Conservation (phyloP, 257 asterid genomes). For the Datura wrightii region DNA sequence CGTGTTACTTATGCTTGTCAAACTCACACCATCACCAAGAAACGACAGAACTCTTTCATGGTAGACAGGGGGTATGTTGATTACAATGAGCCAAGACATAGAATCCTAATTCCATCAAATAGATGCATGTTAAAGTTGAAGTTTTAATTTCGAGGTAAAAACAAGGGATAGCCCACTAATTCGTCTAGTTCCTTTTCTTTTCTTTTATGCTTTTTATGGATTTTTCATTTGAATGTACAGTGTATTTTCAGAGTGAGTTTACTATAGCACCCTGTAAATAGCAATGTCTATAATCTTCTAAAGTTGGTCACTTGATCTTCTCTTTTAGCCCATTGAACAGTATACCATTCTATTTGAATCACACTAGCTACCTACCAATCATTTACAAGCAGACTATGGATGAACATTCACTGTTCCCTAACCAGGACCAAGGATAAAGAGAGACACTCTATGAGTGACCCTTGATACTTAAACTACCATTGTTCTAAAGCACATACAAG, state of each 20-base stretch:
- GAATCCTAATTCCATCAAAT: conserved; percentile 13
- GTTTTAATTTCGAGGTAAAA: not conserved
- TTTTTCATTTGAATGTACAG: conserved; percentile 32
- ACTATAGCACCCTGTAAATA: not conserved
- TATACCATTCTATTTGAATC: not conserved
- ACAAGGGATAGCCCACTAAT: not conserved
- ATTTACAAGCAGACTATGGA: not conserved
- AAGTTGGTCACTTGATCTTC: not conserved
- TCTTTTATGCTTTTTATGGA: not conserved
- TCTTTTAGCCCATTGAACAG: not conserved
- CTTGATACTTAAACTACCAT: not conserved
- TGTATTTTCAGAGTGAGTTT: conserved; percentile 41
- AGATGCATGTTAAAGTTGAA: not conserved
- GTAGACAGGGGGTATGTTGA: conserved; percentile 64
- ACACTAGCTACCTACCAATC: not conserved
- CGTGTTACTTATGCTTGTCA: not conserved
- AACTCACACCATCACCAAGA: conserved; percentile 43
- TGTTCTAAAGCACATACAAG: not conserved
- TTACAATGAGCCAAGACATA: conserved; percentile 57
- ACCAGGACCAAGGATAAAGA: not conserved
- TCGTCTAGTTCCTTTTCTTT: not conserved
- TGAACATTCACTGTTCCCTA: not conserved
- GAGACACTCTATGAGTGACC: not conserved
- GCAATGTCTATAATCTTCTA: not conserved
- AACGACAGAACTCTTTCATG: conserved; percentile 35